Evolutionary conservation across 2,329 filamentous ascomycete genomes (phyloP).

Genomic region (Epicoccum nigrum): DNA sequence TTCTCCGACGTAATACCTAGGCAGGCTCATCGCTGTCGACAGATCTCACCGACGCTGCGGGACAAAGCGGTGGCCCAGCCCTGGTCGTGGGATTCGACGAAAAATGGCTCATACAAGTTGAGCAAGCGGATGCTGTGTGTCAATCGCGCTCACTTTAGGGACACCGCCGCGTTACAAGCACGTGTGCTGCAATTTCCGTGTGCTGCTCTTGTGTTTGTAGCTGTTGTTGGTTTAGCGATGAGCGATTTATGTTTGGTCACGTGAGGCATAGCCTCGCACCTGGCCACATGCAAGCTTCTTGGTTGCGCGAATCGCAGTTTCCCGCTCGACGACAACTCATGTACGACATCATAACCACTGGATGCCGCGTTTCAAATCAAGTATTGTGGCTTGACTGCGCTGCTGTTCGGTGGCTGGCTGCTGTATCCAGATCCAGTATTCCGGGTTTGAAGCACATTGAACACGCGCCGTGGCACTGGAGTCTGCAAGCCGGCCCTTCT

Average conservation of each 20-base stretch:
- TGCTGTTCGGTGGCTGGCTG: slow-evolving; percentile 3
- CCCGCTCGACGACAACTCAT: slow-evolving; percentile 8
- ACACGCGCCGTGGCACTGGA: slow-evolving; percentile 1
- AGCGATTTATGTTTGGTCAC: slow-evolving; percentile 28
- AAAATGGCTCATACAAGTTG: slow-evolving; percentile 32
- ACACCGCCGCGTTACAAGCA: slow-evolving; percentile 8
- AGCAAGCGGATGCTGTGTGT: slow-evolving; percentile 16
- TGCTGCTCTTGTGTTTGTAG: slow-evolving; percentile 17
- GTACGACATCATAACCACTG: slow-evolving; percentile 1
- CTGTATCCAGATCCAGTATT: slow-evolving; percentile 13
- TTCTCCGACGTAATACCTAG: background rate
- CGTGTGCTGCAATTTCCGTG: slow-evolving; percentile 20
- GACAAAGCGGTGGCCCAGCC: slow-evolving; percentile 8
- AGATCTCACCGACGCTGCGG: slow-evolving; percentile 3
- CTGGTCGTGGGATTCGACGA: slow-evolving; percentile 25
- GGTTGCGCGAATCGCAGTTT: slow-evolving; percentile 8
- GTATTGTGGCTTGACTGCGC: slow-evolving; percentile 3
- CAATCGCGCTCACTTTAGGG: slow-evolving; percentile 18
- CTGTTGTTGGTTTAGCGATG: slow-evolving; percentile 35
- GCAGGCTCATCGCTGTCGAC: background rate
- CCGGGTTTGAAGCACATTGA: background rate
- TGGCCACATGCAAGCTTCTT: slow-evolving; percentile 12
- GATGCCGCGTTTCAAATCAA: slow-evolving; percentile 15
- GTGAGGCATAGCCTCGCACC: slow-evolving; percentile 27
- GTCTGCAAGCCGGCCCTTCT: background rate